Evolutionary conservation across 2,329 filamentous ascomycete genomes (phyloP), one percentile per base, ranked within the genome.

Genomic region (Colletotrichum gloeosporioides): DNA sequence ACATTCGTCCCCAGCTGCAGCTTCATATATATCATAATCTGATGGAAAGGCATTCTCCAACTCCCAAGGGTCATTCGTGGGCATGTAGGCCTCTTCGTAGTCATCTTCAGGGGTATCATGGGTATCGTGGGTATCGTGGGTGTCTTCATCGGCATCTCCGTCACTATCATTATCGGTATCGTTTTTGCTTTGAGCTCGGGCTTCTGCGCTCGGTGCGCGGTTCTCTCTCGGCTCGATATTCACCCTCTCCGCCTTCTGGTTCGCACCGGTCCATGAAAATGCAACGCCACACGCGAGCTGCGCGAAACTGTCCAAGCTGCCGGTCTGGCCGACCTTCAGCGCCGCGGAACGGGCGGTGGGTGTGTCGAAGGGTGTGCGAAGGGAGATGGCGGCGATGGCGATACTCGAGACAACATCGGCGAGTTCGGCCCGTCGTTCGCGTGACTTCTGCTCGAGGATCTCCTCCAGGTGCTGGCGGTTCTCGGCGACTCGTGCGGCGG

Each of bases 231-330:
- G n/a, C 49, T 55, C 49, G 49, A 55, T 55, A 25, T 55, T 55
- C 49, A n/a, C 18, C 49, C 5, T 55, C 49, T 55, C 49, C 49
- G 49, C 49, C 49, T 55, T 55, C 18, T 10, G 18, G 12, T 55
- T 55, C 49, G 49, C 18, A 55, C 25, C 49, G 49, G 25, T 55
- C 18, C 49, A 22, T 34, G 36, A 39, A 10, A 62, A 68, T 8
- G 44, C 36, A 4, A 66, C 55, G 27, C 67, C 39, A 39, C 34
- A 77, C 8, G 73, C 31, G 16, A 73, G 36, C 53, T 77, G 69
- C n/a, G 73, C 22, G 29, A 78, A 71, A 62, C 66, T 78, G 44
- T 72, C 67, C 59, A 77, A 53, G 53, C 72, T 77, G 15, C 72
- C 72, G 27, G 76, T 77, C 27, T 62, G 68, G 29, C 36, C 65